Percentiles rank a stretch among this genome's conserved stretches.
Evolutionary conservation across 2,329 filamentous ascomycete genomes (phyloP).

Genomic region (Basipetospora chlamydospora): DNA sequence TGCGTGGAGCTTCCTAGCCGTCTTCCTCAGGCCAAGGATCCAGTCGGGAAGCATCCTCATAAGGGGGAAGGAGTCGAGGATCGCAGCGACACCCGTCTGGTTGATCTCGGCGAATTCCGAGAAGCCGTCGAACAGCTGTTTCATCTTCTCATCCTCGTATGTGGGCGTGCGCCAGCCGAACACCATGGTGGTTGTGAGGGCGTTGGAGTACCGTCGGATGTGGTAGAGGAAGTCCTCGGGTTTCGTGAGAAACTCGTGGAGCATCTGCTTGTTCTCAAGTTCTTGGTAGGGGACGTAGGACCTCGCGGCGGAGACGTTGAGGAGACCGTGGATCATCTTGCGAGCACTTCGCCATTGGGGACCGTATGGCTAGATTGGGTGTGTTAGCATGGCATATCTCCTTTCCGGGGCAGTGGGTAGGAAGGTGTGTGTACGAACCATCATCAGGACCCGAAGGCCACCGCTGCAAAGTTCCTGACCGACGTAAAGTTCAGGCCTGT

Average conservation of each 20-base stretch:
- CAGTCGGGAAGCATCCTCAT: constrained; percentile 13
- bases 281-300: constrained; percentile 22
- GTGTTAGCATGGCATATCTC: too few relatives aligned
- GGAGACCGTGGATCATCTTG: constrained; percentile 20
- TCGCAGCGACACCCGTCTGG: constrained; percentile 23
- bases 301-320: constrained; percentile 22
- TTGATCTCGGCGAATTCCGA: constrained; percentile 26
- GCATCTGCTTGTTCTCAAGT: constrained; percentile 32
- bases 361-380: constrained; percentile 1
- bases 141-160: constrained; percentile 26
- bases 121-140: constrained; percentile 27
- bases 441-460: constrained; percentile 16
- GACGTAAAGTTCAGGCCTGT: constrained; percentile 11
- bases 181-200: constrained; percentile 34
- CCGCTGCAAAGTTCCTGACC: constrained; percentile 16
- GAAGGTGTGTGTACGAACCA: constrained; percentile 12
- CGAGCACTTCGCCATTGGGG: constrained; percentile 4
- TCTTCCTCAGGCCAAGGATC: constrained; percentile 5
- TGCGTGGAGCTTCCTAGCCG: constrained; percentile 21
- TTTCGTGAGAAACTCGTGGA: constrained; percentile 16
- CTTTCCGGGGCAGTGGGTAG: too few relatives aligned
- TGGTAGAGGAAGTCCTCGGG: constrained; percentile 28
- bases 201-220: constrained; percentile 32
- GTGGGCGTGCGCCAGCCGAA: constrained; percentile 30
- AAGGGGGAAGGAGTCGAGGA: constrained; percentile 31